Evolutionary conservation across 164 flowering plant species (phyloP), one percentile per base, ranked within the genome.

Genomic region (Aristolochia contorta): DNA sequence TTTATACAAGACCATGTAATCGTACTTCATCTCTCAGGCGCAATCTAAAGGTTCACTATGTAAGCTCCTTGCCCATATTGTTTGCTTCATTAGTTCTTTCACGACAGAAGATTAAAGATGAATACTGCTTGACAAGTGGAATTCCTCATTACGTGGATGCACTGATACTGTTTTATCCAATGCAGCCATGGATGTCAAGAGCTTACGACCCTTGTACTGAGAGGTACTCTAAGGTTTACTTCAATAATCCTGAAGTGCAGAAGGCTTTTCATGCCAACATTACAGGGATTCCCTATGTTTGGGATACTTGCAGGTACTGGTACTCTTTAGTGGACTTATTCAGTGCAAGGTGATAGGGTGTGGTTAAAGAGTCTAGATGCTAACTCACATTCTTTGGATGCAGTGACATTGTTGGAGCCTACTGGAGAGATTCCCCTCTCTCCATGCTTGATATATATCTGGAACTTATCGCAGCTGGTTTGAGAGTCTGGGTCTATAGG

Each of bases 131-230:
- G 32, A 10, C 25, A 1, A 51, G 57, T 30, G 16, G 46, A 1
- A 2, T 55, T 4, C 23, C 3, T 59, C 18, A 46, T 10, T 59
- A 54, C 51, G 32, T 37, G 45, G 49, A 32, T 47, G 50, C 33
- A 51, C 60, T 69, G 19, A 63, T 52, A 56, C 60, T 57, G 12
- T 52, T 64, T 61, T 21, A 21, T 57, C 57, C 27, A 68, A 56
- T 64, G 59, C 73, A 93, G 98, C 97, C 98, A 67, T 89, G 98
- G 98, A 87, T 87, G 91, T 74, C 75, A 27, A 79, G 96, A 76
- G 89, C 91, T 37, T 93, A 89, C 74, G 98, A 93, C 72, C 98
- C 98, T 21, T 92, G 98, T 73, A 84, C 94, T 10, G 97, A 86
- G 65, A 79, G 90, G 58, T 67, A 93, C 68, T 79, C 97, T 12